Percentiles rank a stretch among this genome's conserved stretches.
Conservation (phyloP, 2,329 filamentous ascomycete genomes). For the Tothia fuscella region DNA sequence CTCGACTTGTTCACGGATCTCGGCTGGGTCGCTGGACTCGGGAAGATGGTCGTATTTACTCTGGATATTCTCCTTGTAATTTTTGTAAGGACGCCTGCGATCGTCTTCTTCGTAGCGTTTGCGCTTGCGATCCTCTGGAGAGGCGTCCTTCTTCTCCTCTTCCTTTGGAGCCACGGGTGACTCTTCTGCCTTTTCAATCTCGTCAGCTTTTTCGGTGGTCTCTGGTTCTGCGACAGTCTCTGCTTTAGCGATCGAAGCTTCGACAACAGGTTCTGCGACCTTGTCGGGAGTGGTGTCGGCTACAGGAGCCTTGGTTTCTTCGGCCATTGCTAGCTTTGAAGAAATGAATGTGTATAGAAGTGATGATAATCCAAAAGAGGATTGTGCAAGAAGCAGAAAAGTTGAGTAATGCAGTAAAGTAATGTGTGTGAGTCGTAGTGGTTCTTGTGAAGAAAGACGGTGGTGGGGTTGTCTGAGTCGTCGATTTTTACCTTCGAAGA, state of each 20-base stretch:
- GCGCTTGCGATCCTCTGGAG: too few relatives aligned
- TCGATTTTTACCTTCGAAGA: too few relatives aligned
- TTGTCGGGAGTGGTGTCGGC: too few relatives aligned
- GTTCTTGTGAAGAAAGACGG: too few relatives aligned
- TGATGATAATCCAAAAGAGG: neutral
- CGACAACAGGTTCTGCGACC: neutral
- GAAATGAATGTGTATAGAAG: neutral
- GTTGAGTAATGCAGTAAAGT: neutral
- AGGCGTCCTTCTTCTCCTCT: neutral
- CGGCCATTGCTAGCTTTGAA: neutral
- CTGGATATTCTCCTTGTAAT: conserved; percentile 43
- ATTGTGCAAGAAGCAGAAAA: neutral
- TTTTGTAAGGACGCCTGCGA: neutral
- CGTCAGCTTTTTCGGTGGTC: neutral
- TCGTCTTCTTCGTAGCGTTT: neutral
- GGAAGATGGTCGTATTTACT: conserved; percentile 50
- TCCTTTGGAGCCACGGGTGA: conserved; percentile 17
- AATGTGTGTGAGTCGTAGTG: too few relatives aligned
- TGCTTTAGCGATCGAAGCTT: neutral
- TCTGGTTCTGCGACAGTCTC: neutral
- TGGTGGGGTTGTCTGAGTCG: too few relatives aligned
- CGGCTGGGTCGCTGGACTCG: conserved; percentile 62
- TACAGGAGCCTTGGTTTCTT: conserved; percentile 7
- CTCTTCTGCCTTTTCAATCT: conserved; percentile 25
- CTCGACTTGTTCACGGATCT: conserved; percentile 84